These are phyloP conservation scores for Isabelozyma rhagii DNA, from an alignment of 805 yeast genomes.

Conservation along the genomic window DNA sequence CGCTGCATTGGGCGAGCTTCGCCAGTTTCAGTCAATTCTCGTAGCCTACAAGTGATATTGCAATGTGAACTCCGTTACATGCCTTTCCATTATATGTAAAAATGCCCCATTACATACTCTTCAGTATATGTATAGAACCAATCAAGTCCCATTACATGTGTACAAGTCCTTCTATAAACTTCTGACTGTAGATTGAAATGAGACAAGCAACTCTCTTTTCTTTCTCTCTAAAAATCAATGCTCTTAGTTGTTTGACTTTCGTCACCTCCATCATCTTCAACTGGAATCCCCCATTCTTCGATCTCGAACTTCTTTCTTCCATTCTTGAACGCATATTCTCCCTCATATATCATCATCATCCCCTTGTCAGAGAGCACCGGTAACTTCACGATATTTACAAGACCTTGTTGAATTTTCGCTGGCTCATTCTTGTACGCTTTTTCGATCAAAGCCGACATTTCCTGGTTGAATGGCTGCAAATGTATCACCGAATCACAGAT, in stretches of 20 bases:
- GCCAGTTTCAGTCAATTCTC: too few relatives aligned
- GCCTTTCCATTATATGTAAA: too few relatives aligned
- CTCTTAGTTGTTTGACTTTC: constrained; percentile 27
- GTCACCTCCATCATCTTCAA: constrained; percentile 65
- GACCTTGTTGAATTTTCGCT: constrained; percentile 78
- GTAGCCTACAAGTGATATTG: too few relatives aligned
- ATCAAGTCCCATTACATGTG: too few relatives aligned
- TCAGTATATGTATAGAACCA: too few relatives aligned
- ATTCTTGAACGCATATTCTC: constrained; percentile 83
- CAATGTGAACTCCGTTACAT: too few relatives aligned
- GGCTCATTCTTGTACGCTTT: constrained; percentile 70
- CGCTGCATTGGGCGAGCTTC: too few relatives aligned
- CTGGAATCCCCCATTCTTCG: constrained; percentile 96
- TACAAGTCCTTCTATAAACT: neutral
- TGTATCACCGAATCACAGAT: constrained; percentile 67
- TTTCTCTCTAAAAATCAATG: constrained; percentile 27
- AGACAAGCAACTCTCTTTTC: neutral
- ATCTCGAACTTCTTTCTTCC: constrained; percentile 82
- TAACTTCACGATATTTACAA: constrained; percentile 69
- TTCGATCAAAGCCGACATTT: constrained; percentile 62
- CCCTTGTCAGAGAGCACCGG: constrained; percentile 77
- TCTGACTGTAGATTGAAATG: neutral
- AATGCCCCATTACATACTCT: too few relatives aligned
- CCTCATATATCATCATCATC: constrained; percentile 66
- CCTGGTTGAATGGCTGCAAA: constrained; percentile 79